Conservation (phyloP, 495 filamentous ascomycete genomes). For the Alectoria sarmentosa region DNA sequence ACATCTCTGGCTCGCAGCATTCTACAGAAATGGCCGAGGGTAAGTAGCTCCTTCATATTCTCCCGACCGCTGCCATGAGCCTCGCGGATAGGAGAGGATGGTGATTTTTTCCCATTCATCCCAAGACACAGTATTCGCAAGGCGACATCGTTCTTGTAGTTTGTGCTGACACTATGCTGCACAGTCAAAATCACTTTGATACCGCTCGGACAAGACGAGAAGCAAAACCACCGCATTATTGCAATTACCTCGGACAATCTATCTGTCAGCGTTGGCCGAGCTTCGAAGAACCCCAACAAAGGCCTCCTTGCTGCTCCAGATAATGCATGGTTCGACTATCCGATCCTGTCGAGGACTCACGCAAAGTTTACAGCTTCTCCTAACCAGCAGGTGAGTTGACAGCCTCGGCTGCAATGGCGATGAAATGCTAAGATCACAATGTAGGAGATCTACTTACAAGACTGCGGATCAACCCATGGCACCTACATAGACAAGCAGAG, state of each 20-base stretch:
- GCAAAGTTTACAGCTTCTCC: constrained; percentile 48
- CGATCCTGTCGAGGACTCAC: constrained; percentile 76
- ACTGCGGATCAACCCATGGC: constrained; percentile 52
- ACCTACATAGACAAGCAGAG: constrained; percentile 45
- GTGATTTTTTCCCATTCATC: not conserved
- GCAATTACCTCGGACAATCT: constrained; percentile 17
- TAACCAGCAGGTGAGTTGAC: constrained; percentile 37
- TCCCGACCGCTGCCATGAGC: not conserved
- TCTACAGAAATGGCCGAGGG: not conserved
- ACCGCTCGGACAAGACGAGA: constrained; percentile 13
- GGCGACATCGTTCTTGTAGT: no score
- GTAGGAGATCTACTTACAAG: constrained; percentile 39
- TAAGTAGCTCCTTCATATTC: not conserved
- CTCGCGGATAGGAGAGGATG: not conserved
- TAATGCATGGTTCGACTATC: constrained; percentile 73
- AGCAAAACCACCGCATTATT: constrained; percentile 15
- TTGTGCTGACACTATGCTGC: not conserved
- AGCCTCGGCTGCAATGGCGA: not conserved
- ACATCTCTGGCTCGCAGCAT: not conserved
- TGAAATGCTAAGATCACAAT: constrained; percentile 23
- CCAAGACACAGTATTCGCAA: no score
- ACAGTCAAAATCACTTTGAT: constrained; percentile 15
- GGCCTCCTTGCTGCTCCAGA: constrained; percentile 40
- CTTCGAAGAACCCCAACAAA: constrained; percentile 51
- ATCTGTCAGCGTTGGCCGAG: constrained; percentile 46